A percentile compares a stretch with the other conserved stretches of the same genome.
Conservation (phyloP, 768 basidiomycete genomes). For the Suillus sp. region DNA sequence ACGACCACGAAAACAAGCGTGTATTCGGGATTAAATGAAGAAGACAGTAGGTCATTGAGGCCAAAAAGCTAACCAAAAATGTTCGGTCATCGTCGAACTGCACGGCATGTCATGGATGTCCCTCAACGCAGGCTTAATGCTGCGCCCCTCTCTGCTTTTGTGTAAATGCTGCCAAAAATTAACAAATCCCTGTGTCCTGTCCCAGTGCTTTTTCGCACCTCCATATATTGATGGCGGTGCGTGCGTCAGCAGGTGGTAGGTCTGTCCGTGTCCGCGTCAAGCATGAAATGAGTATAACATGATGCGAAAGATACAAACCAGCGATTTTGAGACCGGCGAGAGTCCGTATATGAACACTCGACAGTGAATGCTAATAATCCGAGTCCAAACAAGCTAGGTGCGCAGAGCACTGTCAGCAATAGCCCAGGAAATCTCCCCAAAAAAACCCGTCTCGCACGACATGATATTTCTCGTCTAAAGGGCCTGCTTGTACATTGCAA, state of each 20-base stretch:
- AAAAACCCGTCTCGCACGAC: neutral
- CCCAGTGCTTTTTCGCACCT: constrained; percentile 30
- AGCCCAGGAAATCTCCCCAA: neutral
- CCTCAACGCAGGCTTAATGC: no score
- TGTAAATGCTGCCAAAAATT: no score
- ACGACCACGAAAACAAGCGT: no score
- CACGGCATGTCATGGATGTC: no score
- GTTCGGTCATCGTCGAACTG: no score
- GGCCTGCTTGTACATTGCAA: no score
- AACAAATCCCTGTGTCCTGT: no score
- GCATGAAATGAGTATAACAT: neutral
- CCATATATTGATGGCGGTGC: constrained; percentile 89
- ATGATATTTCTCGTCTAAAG: neutral
- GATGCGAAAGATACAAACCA: constrained; percentile 39
- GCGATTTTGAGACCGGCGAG: constrained; percentile 63
- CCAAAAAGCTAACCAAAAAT: no score
- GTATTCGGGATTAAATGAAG: no score
- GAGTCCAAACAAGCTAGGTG: neutral
- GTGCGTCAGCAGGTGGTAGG: constrained; percentile 43
- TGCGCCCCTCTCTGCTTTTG: no score
- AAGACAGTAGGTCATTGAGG: no score
- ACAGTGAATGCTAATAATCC: neutral
- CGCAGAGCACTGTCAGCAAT: neutral
- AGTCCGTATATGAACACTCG: neutral
- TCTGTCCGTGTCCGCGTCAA: constrained; percentile 28